Conservation (phyloP, 495 filamentous ascomycete genomes). For the Podospora bellae-mahoneyi region DNA sequence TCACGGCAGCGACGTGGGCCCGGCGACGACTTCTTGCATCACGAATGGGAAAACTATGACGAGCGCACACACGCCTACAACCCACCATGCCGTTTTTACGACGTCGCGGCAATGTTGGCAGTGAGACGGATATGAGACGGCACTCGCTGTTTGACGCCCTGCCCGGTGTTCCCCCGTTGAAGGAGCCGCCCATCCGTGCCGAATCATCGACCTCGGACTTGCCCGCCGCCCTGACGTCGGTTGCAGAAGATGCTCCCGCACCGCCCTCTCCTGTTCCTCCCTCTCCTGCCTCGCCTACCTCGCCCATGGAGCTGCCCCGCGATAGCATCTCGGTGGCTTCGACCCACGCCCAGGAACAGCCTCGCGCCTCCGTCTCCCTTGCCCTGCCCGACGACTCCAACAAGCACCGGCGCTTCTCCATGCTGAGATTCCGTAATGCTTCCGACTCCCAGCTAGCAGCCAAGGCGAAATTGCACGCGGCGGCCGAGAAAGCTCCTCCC, state of each 20-base stretch:
- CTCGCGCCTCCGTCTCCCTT: slow-evolving; percentile 34
- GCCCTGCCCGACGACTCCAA: slow-evolving; percentile 46
- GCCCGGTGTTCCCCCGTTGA: slow-evolving; percentile 22
- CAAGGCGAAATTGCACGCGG: slow-evolving; percentile 70
- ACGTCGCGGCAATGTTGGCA: slow-evolving; percentile 49
- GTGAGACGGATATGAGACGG: slow-evolving; percentile 49
- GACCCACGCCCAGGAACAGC: slow-evolving; percentile 28
- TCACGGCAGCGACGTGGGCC: background rate
- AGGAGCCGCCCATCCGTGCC: slow-evolving; percentile 25
- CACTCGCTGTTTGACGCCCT: slow-evolving; percentile 41
- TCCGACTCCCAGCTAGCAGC: slow-evolving; percentile 86
- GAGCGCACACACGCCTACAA: slow-evolving; percentile 32
- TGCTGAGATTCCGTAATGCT: slow-evolving; percentile 87
- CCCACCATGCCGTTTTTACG: slow-evolving; percentile 50
- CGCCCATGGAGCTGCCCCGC: slow-evolving; percentile 19
- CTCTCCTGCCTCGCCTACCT: slow-evolving; percentile 8
- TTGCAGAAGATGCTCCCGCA: slow-evolving; percentile 22
- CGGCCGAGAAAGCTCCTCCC: slow-evolving; percentile 59
- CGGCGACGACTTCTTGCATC: slow-evolving; percentile 6
- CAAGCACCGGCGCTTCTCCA: slow-evolving; percentile 72
- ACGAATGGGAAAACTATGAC: slow-evolving; percentile 37
- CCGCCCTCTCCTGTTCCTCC: slow-evolving; percentile 11
- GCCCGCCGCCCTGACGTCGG: slow-evolving; percentile 23
- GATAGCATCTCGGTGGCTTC: slow-evolving; percentile 27
- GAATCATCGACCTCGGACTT: slow-evolving; percentile 27